Conservation (phyloP, 345 rosid genomes). For the Populus davidiana region DNA sequence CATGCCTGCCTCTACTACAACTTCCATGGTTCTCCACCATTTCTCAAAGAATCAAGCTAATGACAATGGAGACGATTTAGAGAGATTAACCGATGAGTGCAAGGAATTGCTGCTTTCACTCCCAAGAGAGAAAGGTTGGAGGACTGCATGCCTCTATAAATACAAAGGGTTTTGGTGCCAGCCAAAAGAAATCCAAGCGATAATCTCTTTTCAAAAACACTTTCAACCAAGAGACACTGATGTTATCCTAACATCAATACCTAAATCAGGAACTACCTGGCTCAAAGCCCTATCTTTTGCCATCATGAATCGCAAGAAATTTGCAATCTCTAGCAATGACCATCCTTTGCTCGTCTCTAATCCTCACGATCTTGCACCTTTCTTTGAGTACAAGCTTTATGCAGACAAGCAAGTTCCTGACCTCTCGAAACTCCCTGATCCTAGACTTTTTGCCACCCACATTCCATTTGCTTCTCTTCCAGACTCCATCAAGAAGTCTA, state of each 20-base stretch:
- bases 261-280: conserved; percentile 54
- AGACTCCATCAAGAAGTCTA: conserved; percentile 12
- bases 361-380: conserved; percentile 47
- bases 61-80: conserved; percentile 29
- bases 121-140: conserved; percentile 66
- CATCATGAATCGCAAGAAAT: conserved; percentile 22
- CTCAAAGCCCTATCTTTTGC: conserved; percentile 36
- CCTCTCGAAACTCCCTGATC: conserved; percentile 8
- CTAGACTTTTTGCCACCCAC: conserved; percentile 26
- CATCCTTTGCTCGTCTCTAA: conserved; percentile 35
- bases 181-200: conserved; percentile 56
- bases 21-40: neutral
- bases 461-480: conserved; percentile 9
- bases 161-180: conserved; percentile 85
- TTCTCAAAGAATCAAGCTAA: neutral
- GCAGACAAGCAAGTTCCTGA: conserved; percentile 11
- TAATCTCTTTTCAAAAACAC: conserved; percentile 36
- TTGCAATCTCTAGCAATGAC: neutral
- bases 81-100: conserved; percentile 43
- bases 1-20: conserved; percentile 1
- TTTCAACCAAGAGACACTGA: conserved; percentile 32
- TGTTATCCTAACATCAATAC: conserved; percentile 31
- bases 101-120: conserved; percentile 48
- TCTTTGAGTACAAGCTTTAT: conserved; percentile 32
- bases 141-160: conserved; percentile 50